Evolutionary conservation across 495 filamentous ascomycete species (phyloP), one percentile per base, ranked within the genome.

Genomic region (Patellaria atrata): DNA sequence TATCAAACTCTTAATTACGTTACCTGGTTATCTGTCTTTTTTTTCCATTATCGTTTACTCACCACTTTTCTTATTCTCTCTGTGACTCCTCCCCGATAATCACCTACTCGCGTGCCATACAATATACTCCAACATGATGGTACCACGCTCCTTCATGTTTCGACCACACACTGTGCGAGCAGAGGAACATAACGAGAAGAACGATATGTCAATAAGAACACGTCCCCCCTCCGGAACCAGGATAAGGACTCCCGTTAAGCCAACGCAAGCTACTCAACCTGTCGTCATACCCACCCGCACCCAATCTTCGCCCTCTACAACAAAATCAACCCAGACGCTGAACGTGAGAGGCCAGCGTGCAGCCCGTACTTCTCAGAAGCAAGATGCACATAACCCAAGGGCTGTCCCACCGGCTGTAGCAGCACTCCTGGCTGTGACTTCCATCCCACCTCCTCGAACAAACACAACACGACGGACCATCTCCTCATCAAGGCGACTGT

Each of bases 341-440:
- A 37, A 43, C 28, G 33, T 24, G 14, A 27, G 47, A 26, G 47
- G 48, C 11, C 48, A 51, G 12, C 35, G 48, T 43, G 41, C 47
- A 27, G 47, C 28, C 14, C 41, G 44, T 27, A 13, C 33, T 8
- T 13, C 14, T 5, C 33, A 33, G n/a, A 22, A 28, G 9, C 29
- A 37, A 1, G 30, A 29, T 10, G 42, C 38, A 13, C 59, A 62
- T 43, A 48, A 47, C 23, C 33, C 51, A 5, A 44, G 47, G 34
- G 52, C 50, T 1, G 44, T 62, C 4, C 57, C 57, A 13, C 57
- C 60, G 2, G 53, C 60, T 6, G 60, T 63, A 8, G 60, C 60
- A 11, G 60, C 60, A 5, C 36, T 63, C 22, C 50, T 63, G 4
- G 60, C 60, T 26, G 47, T 63, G 10, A 63, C 59, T 4, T 33